Evolutionary conservation across 1,284 basidiomycete species (phyloP), one percentile per base, ranked within the genome.

Genomic region (Peniophora sp.): DNA sequence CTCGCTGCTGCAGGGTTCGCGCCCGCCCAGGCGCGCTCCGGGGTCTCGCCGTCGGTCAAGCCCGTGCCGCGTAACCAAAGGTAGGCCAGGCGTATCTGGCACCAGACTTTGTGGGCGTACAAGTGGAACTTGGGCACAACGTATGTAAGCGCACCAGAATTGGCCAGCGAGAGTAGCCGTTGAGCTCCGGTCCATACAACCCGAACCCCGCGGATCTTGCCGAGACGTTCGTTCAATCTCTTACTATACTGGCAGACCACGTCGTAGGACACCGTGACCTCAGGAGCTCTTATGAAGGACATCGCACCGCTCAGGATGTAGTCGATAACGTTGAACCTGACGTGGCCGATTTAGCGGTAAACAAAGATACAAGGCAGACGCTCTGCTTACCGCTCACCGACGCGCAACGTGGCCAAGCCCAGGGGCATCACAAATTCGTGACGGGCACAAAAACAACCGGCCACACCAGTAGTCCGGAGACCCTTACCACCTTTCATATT

Each of bases 251-350:
- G 67, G 50, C 69, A 71, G 0, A 57, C 64, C 36, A 70, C 65
- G 52, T 70, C 64, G 49, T 71, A 71, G 0, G 64, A 64, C 0
- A 67, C 39, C 3, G 68, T 48, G 2, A 66, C 24, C 1, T 23
- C 27, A 3, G 55, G 18, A 2, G 57, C 3, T 0, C 27, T 18
- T n/a, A 51, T 45, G 9, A 53, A 54, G 1, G 45, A 8, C 5
- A 67, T 46, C 8, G 58, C 60, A 1, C 54, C 50, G 15, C 60
- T 55, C 12, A 70, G 55, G 1, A 69, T 27, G 45, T 64, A 71
- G 51, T 73, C 69, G 56, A 72, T 67, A 49, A 72, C 72, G 10
- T 57, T 58, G 47, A 66, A 67, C 46, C 68, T n/a, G 6, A n/a
- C 5, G n/a, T 8, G 15, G 18, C 8, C 37, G 6, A 41, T 41